Conservation (phyloP, 129 eudicot species). For the Smallanthus sonchifolius region DNA sequence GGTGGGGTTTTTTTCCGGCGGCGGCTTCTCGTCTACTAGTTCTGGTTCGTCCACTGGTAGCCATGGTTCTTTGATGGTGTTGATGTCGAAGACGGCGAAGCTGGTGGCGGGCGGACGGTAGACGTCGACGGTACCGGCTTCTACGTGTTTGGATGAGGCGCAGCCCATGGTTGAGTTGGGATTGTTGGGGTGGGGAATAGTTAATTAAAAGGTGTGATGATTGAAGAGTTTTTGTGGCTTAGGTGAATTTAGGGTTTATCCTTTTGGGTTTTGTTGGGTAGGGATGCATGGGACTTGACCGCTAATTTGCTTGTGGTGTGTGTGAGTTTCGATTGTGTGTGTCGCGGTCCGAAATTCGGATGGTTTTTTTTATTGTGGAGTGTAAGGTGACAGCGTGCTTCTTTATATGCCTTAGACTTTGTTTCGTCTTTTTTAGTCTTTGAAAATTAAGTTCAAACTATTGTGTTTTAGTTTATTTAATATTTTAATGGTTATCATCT, state of each 20-base stretch:
- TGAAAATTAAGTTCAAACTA: background rate
- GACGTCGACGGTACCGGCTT: conserved; percentile 44
- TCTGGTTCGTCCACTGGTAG: conserved; percentile 25
- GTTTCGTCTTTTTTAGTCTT: background rate
- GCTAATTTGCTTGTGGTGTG: conserved; percentile 14
- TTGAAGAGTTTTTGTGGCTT: conserved; percentile 16
- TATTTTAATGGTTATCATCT: background rate
- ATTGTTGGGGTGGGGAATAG: background rate
- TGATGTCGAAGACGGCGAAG: conserved; percentile 68
- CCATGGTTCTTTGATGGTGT: conserved; percentile 89
- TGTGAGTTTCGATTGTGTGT: background rate
- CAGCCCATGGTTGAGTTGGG: conserved; percentile 61
- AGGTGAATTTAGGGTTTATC: conserved; percentile 31
- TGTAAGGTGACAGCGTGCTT: conserved; percentile 22
- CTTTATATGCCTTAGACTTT: background rate
- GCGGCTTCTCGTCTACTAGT: conserved; percentile 18
- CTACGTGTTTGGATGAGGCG: conserved; percentile 66
- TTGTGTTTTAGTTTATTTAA: background rate
- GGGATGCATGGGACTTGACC: background rate
- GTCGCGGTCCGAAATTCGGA: conserved; percentile 1
- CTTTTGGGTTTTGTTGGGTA: background rate
- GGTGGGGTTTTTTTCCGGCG: conserved; percentile 29
- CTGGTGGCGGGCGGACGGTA: conserved; percentile 77
- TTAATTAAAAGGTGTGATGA: background rate
- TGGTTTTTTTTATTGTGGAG: conserved; percentile 8